A percentile compares a stretch with the other conserved stretches of the same genome.
Conservation (phyloP, 1,284 basidiomycete genomes). For the Mycosarcoma mackinlayi region DNA sequence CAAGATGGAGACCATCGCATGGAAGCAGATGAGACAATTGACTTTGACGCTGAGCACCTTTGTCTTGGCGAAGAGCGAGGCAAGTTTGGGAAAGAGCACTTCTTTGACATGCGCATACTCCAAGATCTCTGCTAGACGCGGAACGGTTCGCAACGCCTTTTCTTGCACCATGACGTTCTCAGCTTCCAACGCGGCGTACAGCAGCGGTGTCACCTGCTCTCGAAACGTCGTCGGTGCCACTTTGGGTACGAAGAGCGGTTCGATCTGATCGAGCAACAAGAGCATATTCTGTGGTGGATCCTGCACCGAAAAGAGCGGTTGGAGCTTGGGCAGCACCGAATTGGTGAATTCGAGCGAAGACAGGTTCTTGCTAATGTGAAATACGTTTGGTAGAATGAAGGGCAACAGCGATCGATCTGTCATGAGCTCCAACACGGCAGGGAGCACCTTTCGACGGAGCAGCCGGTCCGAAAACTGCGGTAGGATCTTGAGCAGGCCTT, state of each 20-base stretch:
- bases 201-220: conserved; percentile 91
- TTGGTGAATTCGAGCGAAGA: conserved; percentile 78
- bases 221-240: conserved; percentile 86
- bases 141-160: conserved; percentile 84
- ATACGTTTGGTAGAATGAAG: conserved; percentile 98
- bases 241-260: conserved; percentile 83
- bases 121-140: conserved; percentile 88
- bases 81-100: conserved; percentile 61
- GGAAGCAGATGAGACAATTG: conserved; percentile 86
- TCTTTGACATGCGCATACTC: conserved; percentile 72
- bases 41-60: conserved; percentile 76
- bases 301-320: conserved; percentile 87
- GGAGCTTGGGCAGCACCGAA: conserved; percentile 85
- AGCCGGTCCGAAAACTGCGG: conserved; percentile 88
- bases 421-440: conserved; percentile 74
- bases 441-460: conserved; percentile 88
- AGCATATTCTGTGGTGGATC: conserved; percentile 89
- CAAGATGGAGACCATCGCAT: conserved; percentile 90
- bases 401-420: conserved; percentile 74
- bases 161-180: conserved; percentile 84
- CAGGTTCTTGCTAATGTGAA: conserved; percentile 84
- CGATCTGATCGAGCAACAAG: conserved; percentile 80
- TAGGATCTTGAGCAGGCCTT: conserved; percentile 84
- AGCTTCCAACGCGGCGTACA: conserved; percentile 93
- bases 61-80: conserved; percentile 62